Evolutionary conservation across 805 yeast genomes (phyloP).

Genomic region (Ogataea methanolica): DNA sequence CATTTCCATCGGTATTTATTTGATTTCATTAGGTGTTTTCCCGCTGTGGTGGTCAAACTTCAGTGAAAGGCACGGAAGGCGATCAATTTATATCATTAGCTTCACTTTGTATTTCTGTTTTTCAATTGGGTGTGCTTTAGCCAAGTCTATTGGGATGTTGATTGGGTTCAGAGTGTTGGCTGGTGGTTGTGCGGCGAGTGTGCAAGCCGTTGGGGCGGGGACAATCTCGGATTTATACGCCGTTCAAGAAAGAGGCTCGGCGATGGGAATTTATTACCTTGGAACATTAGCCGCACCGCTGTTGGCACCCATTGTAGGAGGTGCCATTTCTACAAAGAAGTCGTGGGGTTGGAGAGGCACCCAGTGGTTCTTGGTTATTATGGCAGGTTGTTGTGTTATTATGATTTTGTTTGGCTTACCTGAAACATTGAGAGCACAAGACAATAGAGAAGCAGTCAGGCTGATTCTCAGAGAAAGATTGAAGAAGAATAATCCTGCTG

Average conservation of each 20-base stretch:
- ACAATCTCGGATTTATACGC: slow-evolving; percentile 71
- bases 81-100: slow-evolving; percentile 67
- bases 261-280: slow-evolving; percentile 74
- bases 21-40: slow-evolving; percentile 68
- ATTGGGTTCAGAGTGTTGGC: slow-evolving; percentile 66
- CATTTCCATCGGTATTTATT: slow-evolving; percentile 74
- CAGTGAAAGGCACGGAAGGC: slow-evolving; percentile 70
- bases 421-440: slow-evolving; percentile 71
- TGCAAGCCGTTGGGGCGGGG: slow-evolving; percentile 88
- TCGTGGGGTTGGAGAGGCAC: slow-evolving; percentile 87
- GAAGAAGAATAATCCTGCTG: slow-evolving; percentile 8
- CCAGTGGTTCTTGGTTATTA: slow-evolving; percentile 75
- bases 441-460: slow-evolving; percentile 51
- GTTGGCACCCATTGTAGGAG: slow-evolving; percentile 75
- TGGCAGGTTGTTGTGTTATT: slow-evolving; percentile 50
- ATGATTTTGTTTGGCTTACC: slow-evolving; percentile 59
- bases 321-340: slow-evolving; percentile 51
- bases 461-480: slow-evolving; percentile 38
- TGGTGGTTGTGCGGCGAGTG: slow-evolving; percentile 82
- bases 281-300: slow-evolving; percentile 83
- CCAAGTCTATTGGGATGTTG: slow-evolving; percentile 56
- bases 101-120: slow-evolving; percentile 61
- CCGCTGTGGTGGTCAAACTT: slow-evolving; percentile 89
- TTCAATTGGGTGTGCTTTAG: slow-evolving; percentile 65
- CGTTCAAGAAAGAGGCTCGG: slow-evolving; percentile 66